A percentile compares a stretch with the other conserved stretches of the same genome.
These are phyloP conservation scores for Blastomyces emzantsi DNA, from an alignment of 2,329 filamentous ascomycete species.

Conservation along the genomic window DNA sequence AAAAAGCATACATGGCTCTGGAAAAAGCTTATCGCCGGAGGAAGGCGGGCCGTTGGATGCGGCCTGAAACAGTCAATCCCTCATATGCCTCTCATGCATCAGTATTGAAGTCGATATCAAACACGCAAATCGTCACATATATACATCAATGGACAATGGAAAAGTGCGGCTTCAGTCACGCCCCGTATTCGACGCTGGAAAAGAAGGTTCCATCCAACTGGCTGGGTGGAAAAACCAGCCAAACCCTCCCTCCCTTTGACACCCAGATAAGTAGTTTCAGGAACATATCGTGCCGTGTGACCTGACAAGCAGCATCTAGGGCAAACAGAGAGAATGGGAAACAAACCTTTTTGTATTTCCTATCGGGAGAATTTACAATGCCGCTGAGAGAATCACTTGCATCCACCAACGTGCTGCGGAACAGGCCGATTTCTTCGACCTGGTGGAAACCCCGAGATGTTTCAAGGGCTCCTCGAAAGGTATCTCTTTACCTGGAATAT, in stretches of 20 bases:
- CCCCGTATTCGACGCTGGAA: background rate
- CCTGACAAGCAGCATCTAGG: too few species aligned
- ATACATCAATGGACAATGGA: too few species aligned
- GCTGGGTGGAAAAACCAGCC: background rate
- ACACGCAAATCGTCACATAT: too few species aligned
- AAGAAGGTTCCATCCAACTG: background rate
- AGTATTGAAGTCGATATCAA: too few species aligned
- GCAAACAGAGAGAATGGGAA: too few species aligned
- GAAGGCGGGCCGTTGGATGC: background rate
- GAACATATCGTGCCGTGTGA: background rate
- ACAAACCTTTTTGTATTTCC: background rate
- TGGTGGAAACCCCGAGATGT: background rate
- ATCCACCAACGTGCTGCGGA: too few species aligned
- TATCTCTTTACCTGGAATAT: background rate
- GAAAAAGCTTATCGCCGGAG: too few species aligned
- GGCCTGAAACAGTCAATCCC: background rate
- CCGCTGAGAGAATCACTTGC: too few species aligned
- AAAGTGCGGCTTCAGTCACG: too few species aligned
- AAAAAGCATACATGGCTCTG: too few species aligned
- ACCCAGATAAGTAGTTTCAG: background rate
- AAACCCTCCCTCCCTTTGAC: background rate
- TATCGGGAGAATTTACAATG: background rate
- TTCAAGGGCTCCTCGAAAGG: background rate
- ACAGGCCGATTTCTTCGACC: too few species aligned
- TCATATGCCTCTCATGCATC: too few species aligned